These are phyloP conservation scores for Penicillium fuscoglaucum DNA, from an alignment of 2,329 filamentous ascomycete genomes.

Conservation along the genomic window DNA sequence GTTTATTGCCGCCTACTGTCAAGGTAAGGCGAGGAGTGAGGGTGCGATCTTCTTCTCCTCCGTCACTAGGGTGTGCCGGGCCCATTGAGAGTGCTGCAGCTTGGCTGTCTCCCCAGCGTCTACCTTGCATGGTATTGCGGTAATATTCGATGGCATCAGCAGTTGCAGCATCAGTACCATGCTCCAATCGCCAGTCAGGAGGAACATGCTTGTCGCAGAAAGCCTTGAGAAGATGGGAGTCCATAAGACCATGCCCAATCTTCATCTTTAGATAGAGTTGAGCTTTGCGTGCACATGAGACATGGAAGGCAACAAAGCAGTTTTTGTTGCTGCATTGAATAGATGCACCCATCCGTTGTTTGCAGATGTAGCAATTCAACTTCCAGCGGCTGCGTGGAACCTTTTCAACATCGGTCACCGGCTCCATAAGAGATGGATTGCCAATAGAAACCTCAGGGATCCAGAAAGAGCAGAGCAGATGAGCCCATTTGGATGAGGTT, in stretches of 20 bases:
- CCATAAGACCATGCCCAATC: constrained; percentile 78
- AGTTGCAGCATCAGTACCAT: constrained; percentile 77
- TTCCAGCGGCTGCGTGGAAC: constrained; percentile 95
- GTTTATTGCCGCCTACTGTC: constrained; percentile 58
- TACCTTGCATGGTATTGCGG: constrained; percentile 81
- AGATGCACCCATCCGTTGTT: constrained; percentile 95
- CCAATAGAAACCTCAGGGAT: constrained; percentile 95
- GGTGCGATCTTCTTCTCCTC: constrained; percentile 43
- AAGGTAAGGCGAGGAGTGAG: constrained; percentile 54
- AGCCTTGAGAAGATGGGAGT: constrained; percentile 82
- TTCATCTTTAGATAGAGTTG: constrained; percentile 96
- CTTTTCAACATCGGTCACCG: constrained; percentile 96
- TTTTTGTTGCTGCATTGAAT: constrained; percentile 98
- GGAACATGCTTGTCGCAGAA: constrained; percentile 96
- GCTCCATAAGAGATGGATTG: constrained; percentile 97
- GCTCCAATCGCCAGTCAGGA: constrained; percentile 80
- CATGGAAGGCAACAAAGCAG: constrained; percentile 95
- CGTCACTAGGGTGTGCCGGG: constrained; percentile 59
- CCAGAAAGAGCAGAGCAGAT: constrained; percentile 96
- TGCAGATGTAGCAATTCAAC: constrained; percentile 91
- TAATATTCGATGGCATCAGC: constrained; percentile 86
- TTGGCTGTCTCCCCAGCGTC: constrained; percentile 90
- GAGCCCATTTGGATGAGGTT: constrained; percentile 92
- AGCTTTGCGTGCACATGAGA: constrained; percentile 88
- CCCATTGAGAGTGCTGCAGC: constrained; percentile 77